Evolutionary conservation across 148 eudicot species (phyloP).

Genomic region (Amaranthus palmeri): DNA sequence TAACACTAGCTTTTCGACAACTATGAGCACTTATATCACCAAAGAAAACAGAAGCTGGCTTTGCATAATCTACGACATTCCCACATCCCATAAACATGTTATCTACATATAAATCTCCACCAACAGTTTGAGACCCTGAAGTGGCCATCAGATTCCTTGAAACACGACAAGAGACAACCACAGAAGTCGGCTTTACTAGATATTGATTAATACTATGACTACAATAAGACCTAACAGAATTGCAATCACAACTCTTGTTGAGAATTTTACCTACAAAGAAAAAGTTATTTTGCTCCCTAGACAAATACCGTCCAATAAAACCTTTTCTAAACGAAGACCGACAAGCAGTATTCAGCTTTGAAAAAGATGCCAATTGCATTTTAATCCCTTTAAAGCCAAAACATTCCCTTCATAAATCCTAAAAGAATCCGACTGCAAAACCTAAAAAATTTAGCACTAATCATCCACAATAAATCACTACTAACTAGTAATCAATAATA

Average conservation of each 20-base stretch:
- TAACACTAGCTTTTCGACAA: slow-evolving; percentile 41
- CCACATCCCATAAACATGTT: slow-evolving; percentile 35
- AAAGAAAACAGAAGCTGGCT: slow-evolving; percentile 49
- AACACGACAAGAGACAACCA: not conserved
- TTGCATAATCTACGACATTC: slow-evolving; percentile 32
- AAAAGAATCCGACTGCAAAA: slow-evolving; percentile 9
- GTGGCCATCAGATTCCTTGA: slow-evolving; percentile 46
- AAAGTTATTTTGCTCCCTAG: slow-evolving; percentile 14
- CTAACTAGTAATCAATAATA: not conserved
- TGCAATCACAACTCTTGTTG: slow-evolving; percentile 13
- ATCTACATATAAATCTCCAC: slow-evolving; percentile 61
- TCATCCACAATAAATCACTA: slow-evolving; percentile 9
- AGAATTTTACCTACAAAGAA: slow-evolving; percentile 2
- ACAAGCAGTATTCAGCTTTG: slow-evolving; percentile 40
- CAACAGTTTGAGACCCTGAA: slow-evolving; percentile 47
- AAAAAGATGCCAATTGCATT: slow-evolving; percentile 42
- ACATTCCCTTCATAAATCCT: slow-evolving; percentile 11
- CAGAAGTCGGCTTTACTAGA: slow-evolving; percentile 9
- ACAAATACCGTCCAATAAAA: slow-evolving; percentile 21
- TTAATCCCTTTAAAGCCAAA: slow-evolving; percentile 19
- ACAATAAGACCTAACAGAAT: slow-evolving; percentile 13
- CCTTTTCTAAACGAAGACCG: slow-evolving; percentile 32
- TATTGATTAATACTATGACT: slow-evolving; percentile 13
- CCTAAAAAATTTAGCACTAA: not conserved
- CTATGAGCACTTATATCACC: slow-evolving; percentile 31